These are phyloP conservation scores for Chalaropsis thielavioides DNA, from an alignment of 2,329 filamentous ascomycete species.

Conservation along the genomic window DNA sequence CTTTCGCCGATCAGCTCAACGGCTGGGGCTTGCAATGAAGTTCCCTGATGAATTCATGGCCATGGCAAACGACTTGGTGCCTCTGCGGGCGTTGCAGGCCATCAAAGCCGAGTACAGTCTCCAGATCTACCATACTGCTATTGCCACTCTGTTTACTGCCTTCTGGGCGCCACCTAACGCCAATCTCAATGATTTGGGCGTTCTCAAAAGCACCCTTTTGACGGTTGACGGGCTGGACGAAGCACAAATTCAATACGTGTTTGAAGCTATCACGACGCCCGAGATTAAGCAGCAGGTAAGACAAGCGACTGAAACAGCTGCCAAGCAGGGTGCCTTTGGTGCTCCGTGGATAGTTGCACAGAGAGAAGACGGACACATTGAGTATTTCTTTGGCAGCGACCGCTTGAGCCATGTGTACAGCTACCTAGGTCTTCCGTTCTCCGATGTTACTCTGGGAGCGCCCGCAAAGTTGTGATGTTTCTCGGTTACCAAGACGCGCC, in stretches of 20 bases:
- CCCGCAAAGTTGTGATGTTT: conserved; percentile 11
- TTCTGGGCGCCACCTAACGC: conserved; percentile 48
- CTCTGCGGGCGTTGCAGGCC: conserved; percentile 51
- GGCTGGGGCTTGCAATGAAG: conserved; percentile 26
- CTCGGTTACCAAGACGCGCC: background rate
- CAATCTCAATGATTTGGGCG: conserved; percentile 44
- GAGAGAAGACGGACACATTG: conserved; percentile 34
- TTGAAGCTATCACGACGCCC: conserved; percentile 36
- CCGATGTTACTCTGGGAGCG: conserved; percentile 35
- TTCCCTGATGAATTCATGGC: conserved; percentile 32
- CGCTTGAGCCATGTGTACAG: conserved; percentile 56
- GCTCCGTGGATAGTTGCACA: conserved; percentile 61
- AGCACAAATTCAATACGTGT: conserved; percentile 39
- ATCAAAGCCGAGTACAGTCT: conserved; percentile 44
- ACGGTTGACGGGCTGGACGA: conserved; percentile 25
- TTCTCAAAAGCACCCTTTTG: conserved; percentile 28
- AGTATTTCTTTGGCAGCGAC: conserved; percentile 64
- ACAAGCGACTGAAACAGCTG: conserved; percentile 43
- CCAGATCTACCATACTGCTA: conserved; percentile 36
- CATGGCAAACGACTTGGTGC: conserved; percentile 33
- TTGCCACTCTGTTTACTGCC: conserved; percentile 40
- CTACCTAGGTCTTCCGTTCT: conserved; percentile 47
- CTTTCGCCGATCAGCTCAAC: conserved; percentile 26
- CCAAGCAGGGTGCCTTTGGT: conserved; percentile 57
- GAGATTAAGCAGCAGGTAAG: conserved; percentile 35